A percentile compares a stretch with the other conserved stretches of the same genome.
Evolutionary conservation across 495 filamentous ascomycete species (phyloP).

Genomic region (Chlorociboria aeruginascens): DNA sequence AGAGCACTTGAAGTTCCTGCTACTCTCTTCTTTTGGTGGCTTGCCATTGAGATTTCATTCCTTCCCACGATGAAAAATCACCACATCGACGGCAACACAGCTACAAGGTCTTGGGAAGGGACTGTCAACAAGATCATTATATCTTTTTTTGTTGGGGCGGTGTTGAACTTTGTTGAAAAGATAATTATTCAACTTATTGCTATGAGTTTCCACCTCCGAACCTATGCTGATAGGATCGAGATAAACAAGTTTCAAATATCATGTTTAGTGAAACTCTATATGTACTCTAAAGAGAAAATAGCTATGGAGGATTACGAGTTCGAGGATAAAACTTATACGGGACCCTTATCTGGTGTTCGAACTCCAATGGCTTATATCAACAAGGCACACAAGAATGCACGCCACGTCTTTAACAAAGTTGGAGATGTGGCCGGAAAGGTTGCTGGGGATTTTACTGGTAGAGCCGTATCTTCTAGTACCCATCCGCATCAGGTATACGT

Average conservation of each 20-base stretch:
- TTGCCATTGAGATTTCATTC: conserved; percentile 66
- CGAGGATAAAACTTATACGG: conserved; percentile 35
- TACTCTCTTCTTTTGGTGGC: conserved; percentile 86
- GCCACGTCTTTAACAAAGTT: conserved; percentile 62
- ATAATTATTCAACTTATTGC: conserved; percentile 93
- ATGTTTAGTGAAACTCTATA: conserved; percentile 70
- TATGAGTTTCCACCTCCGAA: conserved; percentile 81
- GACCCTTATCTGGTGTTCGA: conserved; percentile 39
- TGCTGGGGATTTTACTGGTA: conserved; percentile 91
- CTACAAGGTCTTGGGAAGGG: conserved; percentile 54
- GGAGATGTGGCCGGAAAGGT: conserved; percentile 83
- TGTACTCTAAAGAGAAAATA: conserved; percentile 64
- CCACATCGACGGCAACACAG: conserved; percentile 45
- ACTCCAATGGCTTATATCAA: conserved; percentile 62
- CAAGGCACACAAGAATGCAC: conserved; percentile 55
- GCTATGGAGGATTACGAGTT: conserved; percentile 62
- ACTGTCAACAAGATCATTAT: conserved; percentile 82
- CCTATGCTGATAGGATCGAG: conserved; percentile 85
- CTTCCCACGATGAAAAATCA: conserved; percentile 65
- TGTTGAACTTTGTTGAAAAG: conserved; percentile 82
- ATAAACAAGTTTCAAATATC: conserved; percentile 84
- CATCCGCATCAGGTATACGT: conserved; percentile 69
- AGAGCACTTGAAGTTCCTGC: conserved; percentile 76
- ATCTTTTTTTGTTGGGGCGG: conserved; percentile 63
- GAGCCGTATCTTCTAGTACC: conserved; percentile 54